Evolutionary conservation across 441 rosid genomes (phyloP).

Genomic region (Melastoma candidum): DNA sequence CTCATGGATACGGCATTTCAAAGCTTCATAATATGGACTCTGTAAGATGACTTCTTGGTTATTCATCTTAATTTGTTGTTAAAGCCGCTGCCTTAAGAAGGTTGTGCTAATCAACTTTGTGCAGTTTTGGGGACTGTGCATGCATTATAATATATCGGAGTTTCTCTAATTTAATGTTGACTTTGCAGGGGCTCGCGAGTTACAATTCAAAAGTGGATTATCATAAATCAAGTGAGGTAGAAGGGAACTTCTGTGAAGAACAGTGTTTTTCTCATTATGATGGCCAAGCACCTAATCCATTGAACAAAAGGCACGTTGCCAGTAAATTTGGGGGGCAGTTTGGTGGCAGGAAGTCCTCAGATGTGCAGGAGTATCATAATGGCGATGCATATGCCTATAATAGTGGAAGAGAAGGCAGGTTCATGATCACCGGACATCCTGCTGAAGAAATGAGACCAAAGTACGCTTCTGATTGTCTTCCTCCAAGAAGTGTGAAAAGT

Average conservation of each 20-base stretch:
- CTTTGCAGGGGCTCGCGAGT: slow-evolving; percentile 38
- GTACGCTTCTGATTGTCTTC: slow-evolving; percentile 23
- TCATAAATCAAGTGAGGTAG: slow-evolving; percentile 35
- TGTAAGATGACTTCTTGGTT: slow-evolving; percentile 40
- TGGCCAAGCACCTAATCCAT: slow-evolving; percentile 27
- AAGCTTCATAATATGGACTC: slow-evolving; percentile 30
- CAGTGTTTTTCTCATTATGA: slow-evolving; percentile 34
- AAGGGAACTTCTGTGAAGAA: slow-evolving; percentile 24
- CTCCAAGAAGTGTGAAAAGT: slow-evolving; percentile 19
- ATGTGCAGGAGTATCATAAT: slow-evolving; percentile 29
- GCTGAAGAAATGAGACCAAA: slow-evolving; percentile 37
- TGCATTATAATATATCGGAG: too few species aligned
- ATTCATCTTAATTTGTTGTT: slow-evolving; percentile 9
- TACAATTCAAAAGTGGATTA: slow-evolving; percentile 29
- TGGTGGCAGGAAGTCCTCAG: slow-evolving; percentile 27
- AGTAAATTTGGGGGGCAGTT: slow-evolving; percentile 25
- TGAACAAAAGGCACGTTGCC: slow-evolving; percentile 29
- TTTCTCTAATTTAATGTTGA: slow-evolving; percentile 5
- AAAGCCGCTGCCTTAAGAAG: too few species aligned
- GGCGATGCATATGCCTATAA: slow-evolving; percentile 28
- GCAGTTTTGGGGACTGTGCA: too few species aligned
- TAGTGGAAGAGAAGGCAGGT: slow-evolving; percentile 26
- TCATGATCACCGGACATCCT: slow-evolving; percentile 29
- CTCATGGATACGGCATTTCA: slow-evolving; percentile 31
- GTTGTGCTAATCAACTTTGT: too few species aligned